Evolutionary conservation across 164 flowering plant genomes (phyloP), one percentile per base, ranked within the genome.

Genomic region (Warburgia ugandensis): DNA sequence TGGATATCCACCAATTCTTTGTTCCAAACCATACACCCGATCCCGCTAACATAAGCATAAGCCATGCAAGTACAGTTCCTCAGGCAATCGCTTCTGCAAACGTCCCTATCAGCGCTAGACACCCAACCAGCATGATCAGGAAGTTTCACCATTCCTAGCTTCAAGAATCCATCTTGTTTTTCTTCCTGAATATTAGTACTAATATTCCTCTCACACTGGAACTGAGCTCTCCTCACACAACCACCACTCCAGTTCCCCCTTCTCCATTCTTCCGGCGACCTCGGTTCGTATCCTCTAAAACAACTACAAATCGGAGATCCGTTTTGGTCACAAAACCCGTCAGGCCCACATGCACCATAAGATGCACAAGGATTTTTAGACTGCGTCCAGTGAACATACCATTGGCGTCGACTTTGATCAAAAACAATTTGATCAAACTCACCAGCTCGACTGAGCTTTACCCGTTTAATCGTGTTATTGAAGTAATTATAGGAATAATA

Each of bases 231-330:
- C 43, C 62, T 38, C 20, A n/a, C 43, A 25, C 67, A 63, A 0
- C 62, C 58, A 1, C 12, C 21, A 1, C 43, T 10, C 59, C 63
- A 52, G 39, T 58, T 46, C 8, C 62, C 53, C 21, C 4, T 2
- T 3, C n/a, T 27, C 67, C 67, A 63, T 21, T 56, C 58, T 20
- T 21, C 14, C 2, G 45, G 41, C 1, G n/a, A 39, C 32, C 53
- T 69, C 0, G 80, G 80, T 27, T 5, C 33, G 59, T 64, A 78
- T 7, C 78, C 75, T 3, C 38, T 14, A 51, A 78, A 48, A 50
- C 83, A 75, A 26, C 35, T 48, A 23, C 80, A 75, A 7, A n/a
- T 20, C 2, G 45, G 20, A 1, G 22, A 1, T 20, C 11, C n/a
- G 45, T 4, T 14, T 7, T 19, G 21, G 55, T 19, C 13, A 35